phyloP scores from a whole-genome alignment of 2,329 filamentous ascomycete genomes.

The Ceratocystis diversiconidia region DNA sequence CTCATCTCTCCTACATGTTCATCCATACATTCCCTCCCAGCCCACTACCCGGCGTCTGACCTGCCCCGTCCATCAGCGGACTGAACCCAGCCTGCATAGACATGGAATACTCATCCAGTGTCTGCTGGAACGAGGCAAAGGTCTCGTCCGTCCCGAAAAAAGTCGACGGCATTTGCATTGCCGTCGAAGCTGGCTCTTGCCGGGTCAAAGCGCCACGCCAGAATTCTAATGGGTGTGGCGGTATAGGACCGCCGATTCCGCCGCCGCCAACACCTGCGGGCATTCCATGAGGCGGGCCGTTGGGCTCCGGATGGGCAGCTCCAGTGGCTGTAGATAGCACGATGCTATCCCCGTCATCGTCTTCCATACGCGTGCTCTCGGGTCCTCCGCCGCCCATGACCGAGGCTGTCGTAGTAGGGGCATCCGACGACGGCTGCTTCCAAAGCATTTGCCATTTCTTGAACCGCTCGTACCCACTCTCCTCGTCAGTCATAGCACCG shows the following conservation, averaged over 20 bases:
- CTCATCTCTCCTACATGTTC: conserved; percentile 9
- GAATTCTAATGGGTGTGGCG: conserved; percentile 15
- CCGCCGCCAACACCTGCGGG: not conserved
- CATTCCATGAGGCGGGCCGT: not conserved
- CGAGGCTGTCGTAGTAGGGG: not conserved
- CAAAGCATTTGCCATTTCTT: conserved; percentile 39
- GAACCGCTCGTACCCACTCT: conserved; percentile 36
- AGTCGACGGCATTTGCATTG: conserved; percentile 23
- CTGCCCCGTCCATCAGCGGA: conserved; percentile 1
- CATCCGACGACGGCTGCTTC: conserved; percentile 20
- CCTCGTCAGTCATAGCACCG: conserved; percentile 18
- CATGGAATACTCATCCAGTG: conserved; percentile 27
- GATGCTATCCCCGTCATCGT: conserved; percentile 12
- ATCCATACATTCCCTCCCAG: conserved; percentile 14
- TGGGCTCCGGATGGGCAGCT: not conserved
- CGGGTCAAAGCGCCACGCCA: conserved; percentile 18
- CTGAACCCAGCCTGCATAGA: conserved; percentile 13
- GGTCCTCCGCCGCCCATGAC: not conserved
- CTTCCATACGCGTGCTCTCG: conserved; percentile 16
- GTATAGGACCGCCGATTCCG: not conserved
- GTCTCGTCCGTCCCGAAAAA: conserved; percentile 28
- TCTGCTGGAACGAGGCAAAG: conserved; percentile 29
- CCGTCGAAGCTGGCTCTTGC: conserved; percentile 21
- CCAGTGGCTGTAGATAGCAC: conserved; percentile 11
- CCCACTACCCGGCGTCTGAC: not conserved